These are phyloP conservation scores for Abrus precatorius DNA, from an alignment of 306 rosid species.

Conservation along the genomic window DNA sequence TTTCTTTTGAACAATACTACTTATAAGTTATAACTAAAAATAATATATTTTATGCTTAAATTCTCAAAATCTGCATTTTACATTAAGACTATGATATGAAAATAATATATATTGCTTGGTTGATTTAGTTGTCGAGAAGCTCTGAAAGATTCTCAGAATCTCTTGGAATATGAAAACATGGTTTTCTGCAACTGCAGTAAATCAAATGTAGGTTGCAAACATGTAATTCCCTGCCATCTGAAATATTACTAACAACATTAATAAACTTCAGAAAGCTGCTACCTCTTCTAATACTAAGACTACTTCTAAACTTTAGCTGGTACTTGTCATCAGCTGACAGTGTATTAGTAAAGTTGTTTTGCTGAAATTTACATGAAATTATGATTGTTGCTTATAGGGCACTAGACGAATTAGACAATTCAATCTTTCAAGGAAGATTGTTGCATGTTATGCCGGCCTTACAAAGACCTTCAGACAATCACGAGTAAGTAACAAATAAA, in stretches of 20 bases:
- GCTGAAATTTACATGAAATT: constrained; percentile 6
- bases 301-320: constrained; percentile 7
- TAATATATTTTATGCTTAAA: not conserved
- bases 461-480: constrained; percentile 63
- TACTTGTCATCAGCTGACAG: constrained; percentile 16
- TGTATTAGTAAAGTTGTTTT: constrained; percentile 22
- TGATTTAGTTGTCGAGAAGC: not conserved
- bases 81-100: not conserved
- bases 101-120: constrained; percentile 3
- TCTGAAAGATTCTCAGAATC: constrained; percentile 8
- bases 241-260: constrained; percentile 10
- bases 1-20: constrained; percentile 6
- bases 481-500: constrained; percentile 61
- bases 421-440: constrained; percentile 91
- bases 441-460: constrained; percentile 91
- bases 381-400: constrained; percentile 64
- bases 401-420: constrained; percentile 71
- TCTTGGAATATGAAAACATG: constrained; percentile 5
- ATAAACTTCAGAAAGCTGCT: constrained; percentile 5
- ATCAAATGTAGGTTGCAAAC: constrained; percentile 27
- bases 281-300: constrained; percentile 6
- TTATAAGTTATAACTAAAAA: not conserved
- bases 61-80: constrained; percentile 27
- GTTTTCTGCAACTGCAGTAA: constrained; percentile 16
- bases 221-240: not conserved